Percentiles rank a stretch among this genome's conserved stretches.
phyloP scores from a whole-genome alignment of 208 protist species.

The Blechomonas ayalai region DNA sequence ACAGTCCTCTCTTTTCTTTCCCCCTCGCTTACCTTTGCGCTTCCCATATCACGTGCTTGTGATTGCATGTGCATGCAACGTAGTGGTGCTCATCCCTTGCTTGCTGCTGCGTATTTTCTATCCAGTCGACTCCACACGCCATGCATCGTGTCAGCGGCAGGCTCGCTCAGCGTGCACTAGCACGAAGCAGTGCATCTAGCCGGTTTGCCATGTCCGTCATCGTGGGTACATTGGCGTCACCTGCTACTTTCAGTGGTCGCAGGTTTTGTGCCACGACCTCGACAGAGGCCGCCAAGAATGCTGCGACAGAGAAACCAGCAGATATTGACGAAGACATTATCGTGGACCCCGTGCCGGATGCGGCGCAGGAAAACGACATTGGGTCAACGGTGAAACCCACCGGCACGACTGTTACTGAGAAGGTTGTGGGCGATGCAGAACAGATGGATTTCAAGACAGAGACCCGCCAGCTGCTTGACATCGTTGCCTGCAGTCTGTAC shows the following conservation, averaged over 20 bases:
- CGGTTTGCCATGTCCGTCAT: constrained; percentile 1
- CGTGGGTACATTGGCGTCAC: constrained; percentile 10
- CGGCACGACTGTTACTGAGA: constrained; percentile 26
- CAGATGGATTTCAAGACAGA: constrained; percentile 96
- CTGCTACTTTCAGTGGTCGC: neutral
- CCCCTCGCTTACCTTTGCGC: too few species aligned
- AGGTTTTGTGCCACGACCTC: neutral
- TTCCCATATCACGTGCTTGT: too few species aligned
- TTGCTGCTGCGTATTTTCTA: too few species aligned
- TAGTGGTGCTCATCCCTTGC: too few species aligned
- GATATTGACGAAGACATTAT: constrained; percentile 84
- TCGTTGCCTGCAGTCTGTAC: constrained; percentile 97
- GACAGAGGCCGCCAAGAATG: constrained; percentile 13
- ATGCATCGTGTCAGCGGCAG: constrained; percentile 51
- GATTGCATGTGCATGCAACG: too few species aligned
- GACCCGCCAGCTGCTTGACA: constrained; percentile 97
- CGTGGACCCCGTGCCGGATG: constrained; percentile 58
- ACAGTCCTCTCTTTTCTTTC: too few species aligned
- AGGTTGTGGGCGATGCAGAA: constrained; percentile 64
- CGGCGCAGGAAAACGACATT: constrained; percentile 9
- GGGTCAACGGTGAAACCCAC: constrained; percentile 1
- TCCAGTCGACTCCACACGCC: too few species aligned
- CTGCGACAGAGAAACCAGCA: constrained; percentile 10
- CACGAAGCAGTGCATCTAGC: constrained; percentile 3
- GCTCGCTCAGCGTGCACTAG: constrained; percentile 5